phyloP scores from a whole-genome alignment of 768 basidiomycete genomes.

The Rhizopogon sp. region DNA sequence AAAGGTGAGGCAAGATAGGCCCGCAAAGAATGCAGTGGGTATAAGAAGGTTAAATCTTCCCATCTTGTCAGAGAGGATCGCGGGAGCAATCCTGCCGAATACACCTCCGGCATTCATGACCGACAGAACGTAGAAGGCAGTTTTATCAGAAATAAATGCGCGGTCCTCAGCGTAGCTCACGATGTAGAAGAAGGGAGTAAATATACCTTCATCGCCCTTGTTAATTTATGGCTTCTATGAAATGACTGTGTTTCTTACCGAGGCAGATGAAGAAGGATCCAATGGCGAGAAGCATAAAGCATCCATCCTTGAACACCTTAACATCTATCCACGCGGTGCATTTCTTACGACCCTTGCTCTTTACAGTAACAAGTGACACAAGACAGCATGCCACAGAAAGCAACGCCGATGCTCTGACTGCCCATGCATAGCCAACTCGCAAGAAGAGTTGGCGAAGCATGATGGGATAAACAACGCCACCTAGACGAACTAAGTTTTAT shows the following conservation, averaged over 20 bases:
- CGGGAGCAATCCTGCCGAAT: constrained; percentile 59
- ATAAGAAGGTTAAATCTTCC: constrained; percentile 66
- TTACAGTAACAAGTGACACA: constrained; percentile 43
- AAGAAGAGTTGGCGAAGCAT: constrained; percentile 54
- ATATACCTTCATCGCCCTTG: constrained; percentile 42
- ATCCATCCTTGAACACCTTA: constrained; percentile 37
- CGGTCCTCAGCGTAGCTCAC: constrained; percentile 48
- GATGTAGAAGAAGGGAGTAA: constrained; percentile 71
- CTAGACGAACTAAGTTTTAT: constrained; percentile 29
- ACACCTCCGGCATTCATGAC: constrained; percentile 67
- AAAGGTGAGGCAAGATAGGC: constrained; percentile 50
- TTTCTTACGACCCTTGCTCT: constrained; percentile 17
- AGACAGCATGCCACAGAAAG: constrained; percentile 43
- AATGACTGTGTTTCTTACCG: constrained; percentile 33
- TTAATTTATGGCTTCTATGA: not conserved
- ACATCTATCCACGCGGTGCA: constrained; percentile 14
- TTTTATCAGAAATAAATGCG: constrained; percentile 31
- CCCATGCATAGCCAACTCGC: constrained; percentile 56
- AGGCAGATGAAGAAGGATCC: constrained; percentile 59
- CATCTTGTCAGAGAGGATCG: constrained; percentile 57
- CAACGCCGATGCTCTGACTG: constrained; percentile 53
- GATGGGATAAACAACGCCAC: constrained; percentile 68
- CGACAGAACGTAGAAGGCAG: constrained; percentile 53
- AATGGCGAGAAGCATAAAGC: constrained; percentile 46
- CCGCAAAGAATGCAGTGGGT: constrained; percentile 58